A percentile compares a stretch with the other conserved stretches of the same genome.
These are phyloP conservation scores for Graphilbum ipis-grandicollis DNA, from an alignment of 2,329 filamentous ascomycete genomes.

Conservation along the genomic window DNA sequence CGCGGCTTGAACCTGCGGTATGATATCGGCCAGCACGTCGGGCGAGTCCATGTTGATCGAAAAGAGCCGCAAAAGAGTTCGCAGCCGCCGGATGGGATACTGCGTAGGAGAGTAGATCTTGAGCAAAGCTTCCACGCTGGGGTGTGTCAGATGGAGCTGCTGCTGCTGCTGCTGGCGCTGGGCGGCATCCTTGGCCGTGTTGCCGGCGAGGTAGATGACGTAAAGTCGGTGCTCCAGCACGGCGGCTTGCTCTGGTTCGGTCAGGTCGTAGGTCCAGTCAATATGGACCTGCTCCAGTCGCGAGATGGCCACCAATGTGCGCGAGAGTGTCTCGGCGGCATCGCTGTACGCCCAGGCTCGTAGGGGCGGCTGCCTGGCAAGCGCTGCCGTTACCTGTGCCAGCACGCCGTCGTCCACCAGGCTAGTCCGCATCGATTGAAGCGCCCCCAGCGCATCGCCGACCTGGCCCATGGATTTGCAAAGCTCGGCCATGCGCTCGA, in stretches of 20 bases:
- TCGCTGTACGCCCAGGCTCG: conserved; percentile 35
- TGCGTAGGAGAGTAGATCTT: conserved; percentile 29
- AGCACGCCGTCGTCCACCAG: conserved; percentile 42
- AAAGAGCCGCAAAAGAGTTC: conserved; percentile 31
- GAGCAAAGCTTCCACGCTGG: conserved; percentile 28
- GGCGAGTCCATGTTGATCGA: conserved; percentile 28
- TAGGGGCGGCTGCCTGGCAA: conserved; percentile 30
- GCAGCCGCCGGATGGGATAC: conserved; percentile 34
- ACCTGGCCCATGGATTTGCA: conserved; percentile 33
- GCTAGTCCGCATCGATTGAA: conserved; percentile 42
- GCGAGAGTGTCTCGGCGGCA: conserved; percentile 34
- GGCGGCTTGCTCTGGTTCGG: conserved; percentile 33
- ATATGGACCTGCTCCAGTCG: conserved; percentile 39
- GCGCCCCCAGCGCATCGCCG: conserved; percentile 39
- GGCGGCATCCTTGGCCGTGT: conserved; percentile 9
- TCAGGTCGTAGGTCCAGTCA: conserved; percentile 36
- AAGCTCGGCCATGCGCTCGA: conserved; percentile 48
- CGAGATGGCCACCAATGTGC: conserved; percentile 40
- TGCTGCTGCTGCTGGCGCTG: conserved; percentile 8
- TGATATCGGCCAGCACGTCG: conserved; percentile 21
- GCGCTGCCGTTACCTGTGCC: conserved; percentile 28
- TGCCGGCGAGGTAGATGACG: conserved; percentile 22
- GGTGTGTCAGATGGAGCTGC: conserved; percentile 24
- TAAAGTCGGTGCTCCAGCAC: conserved; percentile 44
- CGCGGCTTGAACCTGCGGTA: conserved; percentile 20